These are phyloP conservation scores for Aquilaria sinensis DNA, from an alignment of 345 rosid genomes.

Conservation along the genomic window DNA sequence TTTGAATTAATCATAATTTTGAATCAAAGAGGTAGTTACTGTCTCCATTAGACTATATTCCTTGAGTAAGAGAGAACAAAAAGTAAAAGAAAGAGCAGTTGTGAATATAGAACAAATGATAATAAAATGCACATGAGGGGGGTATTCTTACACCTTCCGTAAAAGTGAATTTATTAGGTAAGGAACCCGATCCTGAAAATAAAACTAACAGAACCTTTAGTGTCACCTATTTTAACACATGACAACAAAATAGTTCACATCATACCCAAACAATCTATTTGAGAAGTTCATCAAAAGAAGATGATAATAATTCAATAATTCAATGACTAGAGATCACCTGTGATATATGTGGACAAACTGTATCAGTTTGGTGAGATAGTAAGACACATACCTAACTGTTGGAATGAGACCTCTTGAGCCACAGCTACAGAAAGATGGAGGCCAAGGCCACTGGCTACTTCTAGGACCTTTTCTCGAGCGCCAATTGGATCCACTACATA, in stretches of 20 bases:
- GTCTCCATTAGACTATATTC: neutral
- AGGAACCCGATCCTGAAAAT: constrained; percentile 37
- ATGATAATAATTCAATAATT: neutral
- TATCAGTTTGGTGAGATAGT: no score
- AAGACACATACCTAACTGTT: constrained; percentile 31
- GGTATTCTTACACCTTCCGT: constrained; percentile 51
- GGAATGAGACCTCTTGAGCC: constrained; percentile 52
- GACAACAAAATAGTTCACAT: neutral
- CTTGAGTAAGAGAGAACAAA: neutral
- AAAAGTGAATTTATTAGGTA: constrained; percentile 20
- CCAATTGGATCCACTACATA: constrained; percentile 67
- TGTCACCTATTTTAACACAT: neutral
- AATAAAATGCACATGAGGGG: constrained; percentile 14
- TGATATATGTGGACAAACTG: neutral
- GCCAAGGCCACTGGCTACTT: constrained; percentile 59
- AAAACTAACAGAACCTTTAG: neutral
- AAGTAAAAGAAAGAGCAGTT: neutral
- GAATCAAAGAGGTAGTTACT: neutral
- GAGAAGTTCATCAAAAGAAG: neutral
- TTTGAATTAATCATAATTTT: constrained; percentile 24
- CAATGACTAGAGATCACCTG: neutral
- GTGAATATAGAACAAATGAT: neutral
- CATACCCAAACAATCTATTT: neutral
- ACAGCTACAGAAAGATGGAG: constrained; percentile 61
- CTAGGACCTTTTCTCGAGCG: constrained; percentile 65